phyloP scores from a whole-genome alignment of 345 rosid species.

The Zanthoxylum bungeanum region DNA sequence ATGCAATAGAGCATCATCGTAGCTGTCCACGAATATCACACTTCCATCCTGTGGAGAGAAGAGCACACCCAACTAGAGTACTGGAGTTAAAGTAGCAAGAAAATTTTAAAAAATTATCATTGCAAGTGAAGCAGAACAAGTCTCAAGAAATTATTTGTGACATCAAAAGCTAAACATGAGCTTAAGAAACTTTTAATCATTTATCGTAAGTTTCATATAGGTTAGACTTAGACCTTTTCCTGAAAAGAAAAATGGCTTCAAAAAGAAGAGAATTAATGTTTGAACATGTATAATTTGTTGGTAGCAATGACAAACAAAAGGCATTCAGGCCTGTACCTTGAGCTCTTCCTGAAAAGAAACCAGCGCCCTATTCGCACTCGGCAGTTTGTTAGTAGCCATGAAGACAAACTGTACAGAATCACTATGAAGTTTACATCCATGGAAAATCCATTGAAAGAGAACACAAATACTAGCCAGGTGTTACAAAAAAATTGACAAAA shows the following conservation, averaged over 20 bases:
- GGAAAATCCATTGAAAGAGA: constrained; percentile 6
- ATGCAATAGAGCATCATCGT: constrained; percentile 49
- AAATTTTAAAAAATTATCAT: too few relatives aligned
- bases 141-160: neutral
- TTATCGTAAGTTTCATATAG: neutral
- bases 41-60: constrained; percentile 38
- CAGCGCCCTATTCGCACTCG: constrained; percentile 26
- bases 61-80: constrained; percentile 8
- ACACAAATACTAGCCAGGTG: neutral
- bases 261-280: neutral
- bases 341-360: constrained; percentile 38
- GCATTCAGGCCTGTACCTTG: constrained; percentile 33
- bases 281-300: constrained; percentile 3
- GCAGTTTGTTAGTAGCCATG: constrained; percentile 36
- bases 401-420: constrained; percentile 49
- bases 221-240: neutral
- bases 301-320: neutral
- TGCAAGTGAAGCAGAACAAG: neutral
- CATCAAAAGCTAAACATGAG: neutral
- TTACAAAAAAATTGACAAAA: constrained; percentile 16
- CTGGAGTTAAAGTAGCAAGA: neutral
- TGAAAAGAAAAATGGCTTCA: neutral
- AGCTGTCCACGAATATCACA: constrained; percentile 36
- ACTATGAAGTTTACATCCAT: constrained; percentile 10
- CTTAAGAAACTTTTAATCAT: neutral